Conservation (phyloP, 2,329 filamentous ascomycete genomes). For the Sporothrix protearum region DNA sequence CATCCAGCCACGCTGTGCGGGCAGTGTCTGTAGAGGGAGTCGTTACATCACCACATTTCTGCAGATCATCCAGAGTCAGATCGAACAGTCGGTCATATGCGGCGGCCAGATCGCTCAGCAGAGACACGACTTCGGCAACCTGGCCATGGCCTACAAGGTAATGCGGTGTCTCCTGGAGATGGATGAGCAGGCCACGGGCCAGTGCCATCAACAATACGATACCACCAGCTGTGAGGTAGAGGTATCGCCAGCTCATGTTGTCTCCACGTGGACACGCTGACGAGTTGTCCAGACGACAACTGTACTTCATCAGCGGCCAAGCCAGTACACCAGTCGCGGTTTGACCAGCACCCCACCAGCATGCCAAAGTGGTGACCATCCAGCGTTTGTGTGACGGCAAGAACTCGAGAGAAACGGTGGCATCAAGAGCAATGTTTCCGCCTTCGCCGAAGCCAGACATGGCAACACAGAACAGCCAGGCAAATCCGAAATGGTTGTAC, state of each 20-base stretch:
- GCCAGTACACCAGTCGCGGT: background rate
- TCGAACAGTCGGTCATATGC: background rate
- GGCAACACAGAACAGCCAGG: background rate
- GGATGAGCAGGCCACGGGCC: background rate
- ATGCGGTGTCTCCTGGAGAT: background rate
- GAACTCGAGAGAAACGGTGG: background rate
- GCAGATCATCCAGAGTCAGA: background rate
- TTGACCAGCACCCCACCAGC: background rate
- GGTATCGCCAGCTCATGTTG: background rate
- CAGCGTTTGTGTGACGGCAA: background rate
- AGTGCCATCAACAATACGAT: background rate
- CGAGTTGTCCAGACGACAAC: background rate
- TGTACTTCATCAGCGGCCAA: background rate
- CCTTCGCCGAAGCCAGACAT: background rate
- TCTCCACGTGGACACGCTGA: background rate
- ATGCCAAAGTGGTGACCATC: background rate
- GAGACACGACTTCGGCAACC: background rate
- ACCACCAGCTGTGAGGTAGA: background rate
- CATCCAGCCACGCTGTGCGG: background rate
- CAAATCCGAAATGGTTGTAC: background rate
- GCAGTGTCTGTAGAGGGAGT: background rate
- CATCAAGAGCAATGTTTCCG: background rate
- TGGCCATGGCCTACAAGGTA: background rate
- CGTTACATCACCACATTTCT: background rate
- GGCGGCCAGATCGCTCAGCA: background rate